Evolutionary conservation across 2,329 filamentous ascomycete species (phyloP).

Genomic region (Curvularia sp.): DNA sequence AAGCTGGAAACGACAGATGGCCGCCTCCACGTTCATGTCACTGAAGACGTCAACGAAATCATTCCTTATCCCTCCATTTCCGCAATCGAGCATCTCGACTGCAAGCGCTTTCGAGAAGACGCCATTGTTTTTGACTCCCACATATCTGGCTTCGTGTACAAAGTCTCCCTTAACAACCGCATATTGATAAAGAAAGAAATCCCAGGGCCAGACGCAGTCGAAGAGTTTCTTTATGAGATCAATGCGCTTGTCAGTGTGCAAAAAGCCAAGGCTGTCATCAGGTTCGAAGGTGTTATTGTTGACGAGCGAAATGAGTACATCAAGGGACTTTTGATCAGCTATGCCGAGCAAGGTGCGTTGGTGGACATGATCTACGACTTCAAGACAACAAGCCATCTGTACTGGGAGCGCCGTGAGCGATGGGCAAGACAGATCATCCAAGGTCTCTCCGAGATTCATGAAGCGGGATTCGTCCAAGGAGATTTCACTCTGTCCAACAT

Average conservation of each 20-base stretch:
- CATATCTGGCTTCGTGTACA: slow-evolving; percentile 97
- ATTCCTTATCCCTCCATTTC: slow-evolving; percentile 80
- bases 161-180: slow-evolving; percentile 73
- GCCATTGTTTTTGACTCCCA: slow-evolving; percentile 87
- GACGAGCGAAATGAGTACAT: slow-evolving; percentile 76
- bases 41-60: slow-evolving; percentile 96
- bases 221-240: slow-evolving; percentile 97
- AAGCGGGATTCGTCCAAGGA: slow-evolving; percentile 94
- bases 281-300: slow-evolving; percentile 85
- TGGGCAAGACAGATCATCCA: slow-evolving; percentile 93
- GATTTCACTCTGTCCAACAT: slow-evolving; percentile 98
- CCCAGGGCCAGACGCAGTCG: slow-evolving; percentile 90
- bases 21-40: slow-evolving; percentile 91
- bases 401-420: slow-evolving; percentile 77
- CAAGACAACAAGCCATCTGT: slow-evolving; percentile 59
- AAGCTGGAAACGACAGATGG: slow-evolving; percentile 89
- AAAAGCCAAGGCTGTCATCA: slow-evolving; percentile 78
- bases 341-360: slow-evolving; percentile 83
- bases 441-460: slow-evolving; percentile 90
- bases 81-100: slow-evolving; percentile 73
- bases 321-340: slow-evolving; percentile 89
- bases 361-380: slow-evolving; percentile 90
- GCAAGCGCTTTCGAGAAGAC: slow-evolving; percentile 69
- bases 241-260: slow-evolving; percentile 85
- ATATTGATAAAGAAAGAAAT: slow-evolving; percentile 98